phyloP scores from a whole-genome alignment of 345 rosid species.

The Turnera subulata region DNA sequence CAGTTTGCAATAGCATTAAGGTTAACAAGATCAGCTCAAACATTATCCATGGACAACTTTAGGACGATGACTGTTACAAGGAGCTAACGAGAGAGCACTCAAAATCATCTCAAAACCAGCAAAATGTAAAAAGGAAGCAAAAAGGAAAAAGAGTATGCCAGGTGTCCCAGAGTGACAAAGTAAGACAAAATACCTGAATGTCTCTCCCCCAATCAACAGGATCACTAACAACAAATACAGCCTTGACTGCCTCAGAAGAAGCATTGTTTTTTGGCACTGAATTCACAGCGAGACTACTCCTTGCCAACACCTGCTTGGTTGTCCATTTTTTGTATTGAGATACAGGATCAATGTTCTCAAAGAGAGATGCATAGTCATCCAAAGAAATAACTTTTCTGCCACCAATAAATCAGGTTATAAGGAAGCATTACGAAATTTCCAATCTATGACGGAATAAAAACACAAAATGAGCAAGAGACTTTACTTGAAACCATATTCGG shows the following conservation, averaged over 20 bases:
- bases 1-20: not conserved
- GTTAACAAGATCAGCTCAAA: not conserved
- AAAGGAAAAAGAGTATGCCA: not conserved
- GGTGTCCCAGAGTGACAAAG: not conserved
- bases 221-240: conserved; percentile 43
- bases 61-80: too few relatives aligned
- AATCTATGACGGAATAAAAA: not conserved
- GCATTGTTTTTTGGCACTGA: conserved; percentile 17
- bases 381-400: conserved; percentile 45
- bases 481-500: conserved; percentile 54
- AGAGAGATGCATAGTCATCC: conserved; percentile 41
- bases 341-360: conserved; percentile 44
- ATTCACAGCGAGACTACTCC: conserved; percentile 1
- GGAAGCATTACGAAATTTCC: conserved; percentile 3
- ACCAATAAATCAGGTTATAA: conserved; percentile 1
- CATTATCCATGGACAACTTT: not conserved
- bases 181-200: conserved; percentile 35
- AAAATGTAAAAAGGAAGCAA: too few relatives aligned
- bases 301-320: conserved; percentile 13
- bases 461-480: conserved; percentile 2
- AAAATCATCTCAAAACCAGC: too few relatives aligned
- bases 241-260: conserved; percentile 32
- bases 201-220: conserved; percentile 58
- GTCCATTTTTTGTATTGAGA: conserved; percentile 43
- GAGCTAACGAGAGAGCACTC: too few relatives aligned